Evolutionary conservation across 2,329 filamentous ascomycete genomes (phyloP).

Genomic region (Aspergillus amoenus): DNA sequence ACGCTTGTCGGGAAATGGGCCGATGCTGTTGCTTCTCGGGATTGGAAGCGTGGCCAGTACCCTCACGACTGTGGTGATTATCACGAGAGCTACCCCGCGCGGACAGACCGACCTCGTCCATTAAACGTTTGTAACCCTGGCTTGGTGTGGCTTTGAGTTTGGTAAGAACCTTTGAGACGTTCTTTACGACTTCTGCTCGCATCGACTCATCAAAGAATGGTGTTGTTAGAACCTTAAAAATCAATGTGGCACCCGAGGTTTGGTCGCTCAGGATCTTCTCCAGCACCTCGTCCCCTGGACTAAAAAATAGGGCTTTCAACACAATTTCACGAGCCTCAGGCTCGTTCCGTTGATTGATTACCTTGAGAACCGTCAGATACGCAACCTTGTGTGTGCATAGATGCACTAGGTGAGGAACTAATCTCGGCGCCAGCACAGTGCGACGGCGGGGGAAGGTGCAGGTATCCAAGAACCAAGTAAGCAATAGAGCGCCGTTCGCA

Average conservation of each 20-base stretch:
- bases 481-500: constrained; percentile 85
- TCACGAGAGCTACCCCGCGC: constrained; percentile 42
- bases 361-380: constrained; percentile 93
- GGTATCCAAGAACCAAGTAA: constrained; percentile 98
- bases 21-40: constrained; percentile 45
- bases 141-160: constrained; percentile 90
- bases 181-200: constrained; percentile 83
- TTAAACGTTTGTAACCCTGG: constrained; percentile 96
- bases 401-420: constrained; percentile 90
- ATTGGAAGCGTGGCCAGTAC: constrained; percentile 28
- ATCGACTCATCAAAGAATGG: constrained; percentile 95
- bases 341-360: constrained; percentile 97
- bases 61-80: constrained; percentile 39
- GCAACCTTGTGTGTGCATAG: constrained; percentile 98
- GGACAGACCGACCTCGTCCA: constrained; percentile 96
- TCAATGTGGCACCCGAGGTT: constrained; percentile 87
- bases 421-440: constrained; percentile 84
- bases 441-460: constrained; percentile 92
- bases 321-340: constrained; percentile 87
- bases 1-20: constrained; percentile 42
- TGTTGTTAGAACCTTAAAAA: constrained; percentile 97
- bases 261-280: constrained; percentile 91
- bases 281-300: constrained; percentile 77
- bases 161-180: constrained; percentile 82
- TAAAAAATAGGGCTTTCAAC: constrained; percentile 89